A percentile compares a stretch with the other conserved stretches of the same genome.
Conservation (phyloP, 257 asterid species). For the Gynochthodes officinalis region DNA sequence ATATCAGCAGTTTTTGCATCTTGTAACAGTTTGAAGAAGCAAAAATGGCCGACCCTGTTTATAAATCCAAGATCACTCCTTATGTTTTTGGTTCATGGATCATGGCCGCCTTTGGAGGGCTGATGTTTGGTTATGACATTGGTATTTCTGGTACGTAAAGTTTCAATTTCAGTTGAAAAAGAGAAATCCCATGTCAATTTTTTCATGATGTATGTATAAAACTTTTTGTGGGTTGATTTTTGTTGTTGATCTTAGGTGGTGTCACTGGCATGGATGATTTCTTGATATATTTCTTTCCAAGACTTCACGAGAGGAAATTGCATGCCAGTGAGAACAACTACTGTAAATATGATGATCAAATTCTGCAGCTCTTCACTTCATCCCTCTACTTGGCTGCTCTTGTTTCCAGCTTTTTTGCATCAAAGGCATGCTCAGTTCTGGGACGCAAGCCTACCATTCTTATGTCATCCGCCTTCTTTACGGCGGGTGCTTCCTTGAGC, state of each 20-base stretch:
- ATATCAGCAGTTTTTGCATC: background rate
- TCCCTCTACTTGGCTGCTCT: conserved; percentile 73
- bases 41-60: conserved; percentile 9
- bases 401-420: conserved; percentile 70
- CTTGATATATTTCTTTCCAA: conserved; percentile 62
- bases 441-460: conserved; percentile 68
- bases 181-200: too few species aligned
- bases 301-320: conserved; percentile 35
- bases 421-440: conserved; percentile 44
- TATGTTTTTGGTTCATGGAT: conserved; percentile 26
- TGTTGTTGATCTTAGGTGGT: conserved; percentile 71
- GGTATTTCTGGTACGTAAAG: conserved; percentile 27
- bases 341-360: conserved; percentile 73
- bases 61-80: conserved; percentile 15
- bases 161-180: background rate
- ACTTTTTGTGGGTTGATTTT: too few species aligned
- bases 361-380: conserved; percentile 81
- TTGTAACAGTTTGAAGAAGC: conserved; percentile 6
- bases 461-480: conserved; percentile 49
- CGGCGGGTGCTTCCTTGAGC: conserved; percentile 48
- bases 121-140: conserved; percentile 32
- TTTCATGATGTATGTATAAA: too few species aligned
- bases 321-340: conserved; percentile 54
- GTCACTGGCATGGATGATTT: conserved; percentile 85
- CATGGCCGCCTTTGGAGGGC: conserved; percentile 27